phyloP scores from a whole-genome alignment of 1,284 basidiomycete species.

The Sphaerobolus stellatus region DNA sequence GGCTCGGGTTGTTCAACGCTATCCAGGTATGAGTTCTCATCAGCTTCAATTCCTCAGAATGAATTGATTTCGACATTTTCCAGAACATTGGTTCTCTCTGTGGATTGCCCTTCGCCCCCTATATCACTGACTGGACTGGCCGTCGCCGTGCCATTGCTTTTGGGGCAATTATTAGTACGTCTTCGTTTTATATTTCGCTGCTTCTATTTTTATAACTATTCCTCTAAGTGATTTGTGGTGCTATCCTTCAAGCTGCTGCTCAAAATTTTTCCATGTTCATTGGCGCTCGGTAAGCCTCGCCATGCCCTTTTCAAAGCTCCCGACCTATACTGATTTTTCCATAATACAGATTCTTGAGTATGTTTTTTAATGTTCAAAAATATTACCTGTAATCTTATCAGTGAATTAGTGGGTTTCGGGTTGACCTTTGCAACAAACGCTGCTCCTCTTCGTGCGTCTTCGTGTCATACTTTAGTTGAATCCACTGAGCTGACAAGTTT shows the following conservation, averaged over 20 bases:
- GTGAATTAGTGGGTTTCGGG: conserved; percentile 64
- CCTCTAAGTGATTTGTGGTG: conserved; percentile 39
- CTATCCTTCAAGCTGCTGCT: conserved; percentile 69
- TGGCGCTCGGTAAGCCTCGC: conserved; percentile 54
- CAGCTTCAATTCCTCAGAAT: not conserved
- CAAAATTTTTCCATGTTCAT: conserved; percentile 80
- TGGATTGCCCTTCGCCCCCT: conserved; percentile 69
- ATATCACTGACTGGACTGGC: conserved; percentile 66
- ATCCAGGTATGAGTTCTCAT: not conserved
- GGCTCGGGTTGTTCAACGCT: no score
- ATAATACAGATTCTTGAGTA: conserved; percentile 8
- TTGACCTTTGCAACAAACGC: conserved; percentile 62
- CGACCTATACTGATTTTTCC: not conserved
- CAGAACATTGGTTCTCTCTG: conserved; percentile 67
- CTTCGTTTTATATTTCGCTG: not conserved
- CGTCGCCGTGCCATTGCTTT: conserved; percentile 62
- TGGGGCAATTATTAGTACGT: conserved; percentile 51
- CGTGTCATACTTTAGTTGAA: conserved; percentile 57
- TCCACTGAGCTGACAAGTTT: no score
- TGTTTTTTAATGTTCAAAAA: not conserved
- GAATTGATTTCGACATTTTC: conserved; percentile 4
- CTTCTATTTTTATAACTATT: conserved; percentile 7
- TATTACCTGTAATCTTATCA: not conserved
- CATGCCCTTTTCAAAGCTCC: not conserved
- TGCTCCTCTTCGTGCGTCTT: conserved; percentile 24